Evolutionary conservation across 1,139 yeast species (phyloP), one percentile per base, ranked within the genome.

Genomic region (Casaregolazyma lundiana): DNA sequence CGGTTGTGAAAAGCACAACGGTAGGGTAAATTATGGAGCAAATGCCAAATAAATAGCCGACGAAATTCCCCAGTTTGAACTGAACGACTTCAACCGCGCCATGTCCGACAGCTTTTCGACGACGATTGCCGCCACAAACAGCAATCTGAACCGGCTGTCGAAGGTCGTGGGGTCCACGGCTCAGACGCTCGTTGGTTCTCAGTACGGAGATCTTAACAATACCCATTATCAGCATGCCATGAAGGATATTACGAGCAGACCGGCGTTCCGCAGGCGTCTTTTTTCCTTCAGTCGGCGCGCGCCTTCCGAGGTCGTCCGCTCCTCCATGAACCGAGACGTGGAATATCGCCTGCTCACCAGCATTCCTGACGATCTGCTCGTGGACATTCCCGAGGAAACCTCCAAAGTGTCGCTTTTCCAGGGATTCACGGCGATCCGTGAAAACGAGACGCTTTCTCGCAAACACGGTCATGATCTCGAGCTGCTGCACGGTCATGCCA

Each of bases 351-450:
- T 67, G n/a, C 57, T 71, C 40, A 70, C 76, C 26, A 66, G 72
- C 45, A 68, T 82, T 18, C 75, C 84, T 4, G 84, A 80, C 50
- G 84, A 79, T 35, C 26, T 36, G 32, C 35, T 29, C 7, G 21
- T 32, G 2, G 44, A 34, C 19, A 21, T 41, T 22, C 44, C 41
- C 17, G 56, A 53, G 37, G 54, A 59, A 18, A 57, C 57, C 22
- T 53, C 60, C 32, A 49, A 55, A 38, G 78, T 71, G 57, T 77
- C 86, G 1, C 64, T 83, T 16, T 80, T 76, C 55, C 87, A 83
- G 60, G 89, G 88, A 0, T 83, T 81, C 57, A 74, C 71, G 53
- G 87, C 86, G 1, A 70, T 77, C 0, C 57, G 76, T 38, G 55
- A 52, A 19, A 46, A 42, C 17, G 30, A 19, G 7, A 22, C 18